Conservation (phyloP, 2,329 filamentous ascomycete genomes). For the Coniella vitis region DNA sequence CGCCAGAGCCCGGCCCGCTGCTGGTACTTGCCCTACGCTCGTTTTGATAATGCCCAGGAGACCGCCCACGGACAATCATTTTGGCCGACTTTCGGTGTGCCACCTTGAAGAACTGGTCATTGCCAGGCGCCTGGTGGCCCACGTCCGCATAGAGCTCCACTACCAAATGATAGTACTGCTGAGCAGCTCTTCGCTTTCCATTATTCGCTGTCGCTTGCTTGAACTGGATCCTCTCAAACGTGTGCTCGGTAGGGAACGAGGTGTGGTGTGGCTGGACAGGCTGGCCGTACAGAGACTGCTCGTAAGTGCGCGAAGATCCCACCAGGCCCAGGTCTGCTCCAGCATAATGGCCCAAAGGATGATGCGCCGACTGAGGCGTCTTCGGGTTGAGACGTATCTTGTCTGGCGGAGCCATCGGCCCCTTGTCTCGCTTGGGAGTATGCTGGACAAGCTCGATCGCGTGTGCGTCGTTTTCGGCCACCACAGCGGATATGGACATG, state of each 20-base stretch:
- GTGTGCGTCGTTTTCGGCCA: constrained; percentile 69
- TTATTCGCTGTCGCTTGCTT: constrained; percentile 93
- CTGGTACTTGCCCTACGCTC: constrained; percentile 61
- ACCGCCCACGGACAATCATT: constrained; percentile 82
- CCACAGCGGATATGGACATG: constrained; percentile 78
- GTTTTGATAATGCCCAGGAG: constrained; percentile 73
- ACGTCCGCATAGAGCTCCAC: constrained; percentile 75
- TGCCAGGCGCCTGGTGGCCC: constrained; percentile 32
- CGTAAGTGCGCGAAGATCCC: constrained; percentile 32
- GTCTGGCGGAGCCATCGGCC: constrained; percentile 68
- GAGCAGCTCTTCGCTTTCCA: constrained; percentile 79
- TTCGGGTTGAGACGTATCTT: constrained; percentile 62
- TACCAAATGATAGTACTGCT: constrained; percentile 89
- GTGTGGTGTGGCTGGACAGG: constrained; percentile 22
- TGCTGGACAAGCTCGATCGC: constrained; percentile 81
- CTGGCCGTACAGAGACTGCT: constrained; percentile 33
- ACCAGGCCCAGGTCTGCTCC: constrained; percentile 28
- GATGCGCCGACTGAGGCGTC: constrained; percentile 44
- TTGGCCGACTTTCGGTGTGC: constrained; percentile 68
- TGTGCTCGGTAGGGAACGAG: constrained; percentile 45
- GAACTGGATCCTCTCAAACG: constrained; percentile 88
- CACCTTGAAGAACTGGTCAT: constrained; percentile 60
- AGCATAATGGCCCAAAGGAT: constrained; percentile 39
- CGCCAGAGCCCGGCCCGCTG: constrained; percentile 60
- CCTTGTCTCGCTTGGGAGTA: constrained; percentile 86